Base-by-base conservation (phyloP, 257 asterid genomes). In the Capsicum chinense region DNA sequence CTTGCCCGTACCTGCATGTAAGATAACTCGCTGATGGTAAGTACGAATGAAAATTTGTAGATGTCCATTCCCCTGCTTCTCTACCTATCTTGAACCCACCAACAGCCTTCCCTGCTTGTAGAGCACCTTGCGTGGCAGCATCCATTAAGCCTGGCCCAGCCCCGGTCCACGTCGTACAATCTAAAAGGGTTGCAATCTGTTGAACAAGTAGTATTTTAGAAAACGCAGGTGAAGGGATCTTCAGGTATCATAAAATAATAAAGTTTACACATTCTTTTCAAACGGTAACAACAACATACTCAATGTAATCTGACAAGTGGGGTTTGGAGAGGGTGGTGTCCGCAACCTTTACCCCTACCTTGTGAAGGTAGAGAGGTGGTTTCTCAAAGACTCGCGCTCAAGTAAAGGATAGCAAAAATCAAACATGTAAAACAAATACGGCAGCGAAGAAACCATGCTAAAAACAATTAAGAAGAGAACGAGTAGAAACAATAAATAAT, bases 131-230 rank as follows among this genome's bases (percentile, higher is more conserved):
- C 37, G 97, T 94, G 56, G 88, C 97, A 35, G 99, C 98, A 88
- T 96, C 99, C 98, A 94, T 96, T 44, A 96, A 91, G 59, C 99
- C 99, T 0, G 98, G 98, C 13, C 99, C 98, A 35, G 92, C 97
- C 79, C 99, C 99, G 7, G 99, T 92, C 99, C 99, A 96, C 3
- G 98, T 89, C 17, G 98, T 92, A 84, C 98, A 92, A 83, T 90
- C 91, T 85, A 94, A 88, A 81, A 96, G 95, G 83, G 81, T 82
- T 16, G 97, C 95, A 67, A 94, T 88, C 98, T 96, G 88, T 84
- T 82, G 83, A 85, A 84, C 57, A 44, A 66, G 86, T 71, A 44
- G 83, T 78, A 83, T 79, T 73, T 59, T 11, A 21, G 37, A 71
- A 76, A 82, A 80, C 79, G 33, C 33, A 26, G 12, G 15, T 15